Evolutionary conservation across 2,329 filamentous ascomycete species (phyloP), one percentile per base, ranked within the genome.

Genomic region (Neofusicoccum ribis): DNA sequence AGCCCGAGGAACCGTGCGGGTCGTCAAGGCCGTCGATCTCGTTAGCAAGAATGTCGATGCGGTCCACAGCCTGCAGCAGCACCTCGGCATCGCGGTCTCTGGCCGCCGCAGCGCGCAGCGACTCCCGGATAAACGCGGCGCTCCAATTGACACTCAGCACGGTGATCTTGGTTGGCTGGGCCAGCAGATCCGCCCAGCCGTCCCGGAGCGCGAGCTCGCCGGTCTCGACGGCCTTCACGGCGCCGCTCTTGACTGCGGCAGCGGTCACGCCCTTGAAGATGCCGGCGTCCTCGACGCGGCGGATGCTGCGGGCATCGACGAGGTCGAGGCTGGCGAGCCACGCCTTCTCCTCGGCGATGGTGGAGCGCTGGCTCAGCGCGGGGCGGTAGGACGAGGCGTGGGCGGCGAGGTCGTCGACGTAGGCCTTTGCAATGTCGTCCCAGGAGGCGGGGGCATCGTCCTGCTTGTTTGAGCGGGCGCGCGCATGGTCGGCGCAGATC

Each of bases 121-220:
- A 56, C 34, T 58, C 63, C 4, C 63, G 63, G 27, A 65, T 61
- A 64, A 82, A 82, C 1, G 69, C 70, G 17, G 71, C 72, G 65
- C 80, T 81, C 81, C 81, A 84, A 64, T 83, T 83, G 2, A 83
- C 81, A 61, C 80, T 82, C 5, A 83, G 54, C 17, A 83, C 76
- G 31, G 46, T 54, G 12, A 49, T 60, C 20, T 39, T 52, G 27
- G 17, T 15, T 9, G 46, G 23, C 7, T 39, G 47, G 47, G 36
- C 17, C 12, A 79, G 68, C 9, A 82, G 73, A 0, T 71, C 65
- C 11, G 68, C 17, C 72, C 75, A 81, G 3, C 78, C 79, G 3
- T 68, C 39, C 15, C 81, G 75, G 5, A 82, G 60, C 14, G 74
- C 58, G 1, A 83, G 65, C 0, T 73, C 66, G 14, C 72, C 73